These are phyloP conservation scores for Dioscorea alata DNA, from an alignment of 106 monocot species.

Conservation along the genomic window DNA sequence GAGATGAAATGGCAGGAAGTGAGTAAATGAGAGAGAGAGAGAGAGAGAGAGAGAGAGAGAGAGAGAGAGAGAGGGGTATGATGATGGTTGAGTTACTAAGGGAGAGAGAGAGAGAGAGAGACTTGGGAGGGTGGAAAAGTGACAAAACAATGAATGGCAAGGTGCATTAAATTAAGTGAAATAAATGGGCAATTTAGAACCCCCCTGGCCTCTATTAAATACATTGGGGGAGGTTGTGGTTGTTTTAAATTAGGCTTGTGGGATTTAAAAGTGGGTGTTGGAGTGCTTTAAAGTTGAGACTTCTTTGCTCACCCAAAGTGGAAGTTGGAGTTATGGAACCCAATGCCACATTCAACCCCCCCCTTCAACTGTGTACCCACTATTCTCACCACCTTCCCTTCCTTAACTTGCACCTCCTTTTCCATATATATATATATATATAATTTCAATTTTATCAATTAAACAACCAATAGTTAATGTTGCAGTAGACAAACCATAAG, in stretches of 20 bases:
- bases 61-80: too few relatives aligned
- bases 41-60: too few relatives aligned
- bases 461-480: too few relatives aligned
- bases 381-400: conserved; percentile 5
- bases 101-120: not conserved
- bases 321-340: conserved; percentile 46
- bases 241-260: conserved; percentile 26
- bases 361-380: conserved; percentile 32
- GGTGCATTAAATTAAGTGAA: conserved; percentile 5
- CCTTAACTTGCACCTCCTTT: conserved; percentile 5
- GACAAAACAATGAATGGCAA: conserved; percentile 8
- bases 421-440: not conserved
- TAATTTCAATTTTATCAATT: not conserved
- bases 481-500: too few relatives aligned
- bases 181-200: conserved; percentile 10
- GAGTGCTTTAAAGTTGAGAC: conserved; percentile 44
- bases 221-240: not conserved
- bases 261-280: conserved; percentile 43
- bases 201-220: conserved; percentile 14
- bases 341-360: conserved; percentile 42
- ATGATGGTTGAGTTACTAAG: not conserved
- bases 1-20: not conserved
- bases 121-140: not conserved
- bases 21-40: not conserved
- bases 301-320: conserved; percentile 40